A percentile compares a stretch with the other conserved stretches of the same genome.
Evolutionary conservation across 2,329 filamentous ascomycete species (phyloP).

Genomic region (Botrytis fabae): DNA sequence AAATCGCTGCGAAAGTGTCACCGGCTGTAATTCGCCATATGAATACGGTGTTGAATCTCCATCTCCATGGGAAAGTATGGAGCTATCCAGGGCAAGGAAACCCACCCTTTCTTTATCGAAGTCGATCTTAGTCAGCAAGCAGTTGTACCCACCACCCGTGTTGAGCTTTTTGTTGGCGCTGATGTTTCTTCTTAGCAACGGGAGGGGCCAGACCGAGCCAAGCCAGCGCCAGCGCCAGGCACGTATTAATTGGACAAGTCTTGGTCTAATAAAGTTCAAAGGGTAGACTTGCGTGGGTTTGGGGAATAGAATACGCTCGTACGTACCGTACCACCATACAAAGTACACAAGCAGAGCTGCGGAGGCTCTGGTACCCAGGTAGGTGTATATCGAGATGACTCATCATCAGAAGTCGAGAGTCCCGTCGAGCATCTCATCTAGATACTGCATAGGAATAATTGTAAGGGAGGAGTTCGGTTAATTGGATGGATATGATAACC

Average conservation of each 20-base stretch:
- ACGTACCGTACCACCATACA: no score
- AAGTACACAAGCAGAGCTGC: no score
- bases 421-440: not conserved
- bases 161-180: not conserved
- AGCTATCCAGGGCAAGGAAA: slow-evolving; percentile 15
- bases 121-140: slow-evolving; percentile 16
- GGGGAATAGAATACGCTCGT: not conserved
- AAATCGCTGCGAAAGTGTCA: slow-evolving; percentile 39
- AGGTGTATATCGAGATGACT: not conserved
- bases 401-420: not conserved
- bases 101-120: slow-evolving; percentile 9
- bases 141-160: not conserved
- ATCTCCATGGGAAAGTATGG: slow-evolving; percentile 17
- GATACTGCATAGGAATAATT: not conserved
- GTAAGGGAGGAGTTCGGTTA: not conserved
- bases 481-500: not conserved
- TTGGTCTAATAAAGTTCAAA: not conserved
- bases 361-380: no score
- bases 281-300: not conserved
- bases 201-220: slow-evolving; percentile 8
- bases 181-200: not conserved
- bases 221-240: not conserved
- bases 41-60: slow-evolving; percentile 22
- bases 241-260: not conserved
- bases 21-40: slow-evolving; percentile 37